Conservation (phyloP, 2,329 filamentous ascomycete species). For the Bimuria novae-zelandiae region DNA sequence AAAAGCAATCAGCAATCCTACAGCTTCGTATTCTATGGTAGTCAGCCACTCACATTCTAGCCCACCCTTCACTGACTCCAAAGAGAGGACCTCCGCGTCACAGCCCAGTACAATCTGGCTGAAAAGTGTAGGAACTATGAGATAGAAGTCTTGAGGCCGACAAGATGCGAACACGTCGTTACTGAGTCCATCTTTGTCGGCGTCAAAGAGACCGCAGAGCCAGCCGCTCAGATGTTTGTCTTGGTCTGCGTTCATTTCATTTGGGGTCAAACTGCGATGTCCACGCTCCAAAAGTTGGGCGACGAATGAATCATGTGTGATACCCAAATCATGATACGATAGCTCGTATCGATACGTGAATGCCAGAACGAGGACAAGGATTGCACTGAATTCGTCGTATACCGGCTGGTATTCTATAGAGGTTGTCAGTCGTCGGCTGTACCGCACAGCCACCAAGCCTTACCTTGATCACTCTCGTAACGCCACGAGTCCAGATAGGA, state of each 20-base stretch:
- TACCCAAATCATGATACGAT: conserved; percentile 66
- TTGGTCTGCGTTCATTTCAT: conserved; percentile 69
- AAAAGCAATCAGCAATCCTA: conserved; percentile 7
- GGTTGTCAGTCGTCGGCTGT: conserved; percentile 18
- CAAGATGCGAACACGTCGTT: conserved; percentile 84
- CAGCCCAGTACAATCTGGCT: conserved; percentile 74
- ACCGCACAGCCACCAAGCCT: neutral
- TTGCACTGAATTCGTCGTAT: conserved; percentile 83
- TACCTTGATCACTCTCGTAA: conserved; percentile 77
- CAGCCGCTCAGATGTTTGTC: conserved; percentile 70
- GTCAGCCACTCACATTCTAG: conserved; percentile 66
- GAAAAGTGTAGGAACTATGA: conserved; percentile 76
- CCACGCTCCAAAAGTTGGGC: conserved; percentile 67
- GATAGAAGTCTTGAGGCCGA: conserved; percentile 80
- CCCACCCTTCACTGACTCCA: conserved; percentile 74
- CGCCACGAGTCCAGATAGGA: conserved; percentile 77
- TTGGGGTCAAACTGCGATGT: conserved; percentile 60
- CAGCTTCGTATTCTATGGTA: conserved; percentile 1
- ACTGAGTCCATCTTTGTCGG: conserved; percentile 68
- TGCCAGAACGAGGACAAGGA: conserved; percentile 73
- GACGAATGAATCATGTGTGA: conserved; percentile 68
- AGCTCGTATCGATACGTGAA: conserved; percentile 78
- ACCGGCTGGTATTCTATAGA: conserved; percentile 78
- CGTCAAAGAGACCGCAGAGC: conserved; percentile 76
- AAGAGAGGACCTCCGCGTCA: conserved; percentile 65